Conservation (phyloP, 2,329 filamentous ascomycete genomes). For the Tolypocladium tropicale region DNA sequence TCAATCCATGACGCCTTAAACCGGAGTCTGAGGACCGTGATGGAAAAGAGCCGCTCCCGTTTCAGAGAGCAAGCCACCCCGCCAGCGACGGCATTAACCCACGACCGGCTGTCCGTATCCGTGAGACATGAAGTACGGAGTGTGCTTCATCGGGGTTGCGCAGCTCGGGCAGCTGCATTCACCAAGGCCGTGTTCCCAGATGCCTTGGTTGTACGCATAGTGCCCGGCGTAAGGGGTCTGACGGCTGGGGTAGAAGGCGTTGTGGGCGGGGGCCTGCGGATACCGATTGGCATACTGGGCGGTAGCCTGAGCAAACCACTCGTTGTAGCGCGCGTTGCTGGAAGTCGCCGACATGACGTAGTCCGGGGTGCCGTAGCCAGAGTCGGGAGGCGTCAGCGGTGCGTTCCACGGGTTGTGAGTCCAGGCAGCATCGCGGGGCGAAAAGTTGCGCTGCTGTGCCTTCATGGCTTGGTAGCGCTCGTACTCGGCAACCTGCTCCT, state of each 20-base stretch:
- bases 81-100: conserved; percentile 26
- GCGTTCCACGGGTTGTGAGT: conserved; percentile 34
- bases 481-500: conserved; percentile 45
- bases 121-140: conserved; percentile 37
- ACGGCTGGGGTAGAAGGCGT: conserved; percentile 29
- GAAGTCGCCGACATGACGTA: conserved; percentile 45
- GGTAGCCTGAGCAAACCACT: conserved; percentile 41
- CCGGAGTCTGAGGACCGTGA: background rate
- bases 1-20: conserved; percentile 7
- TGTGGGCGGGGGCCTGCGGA: conserved; percentile 30
- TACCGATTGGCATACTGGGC: conserved; percentile 34
- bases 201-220: conserved; percentile 34
- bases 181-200: conserved; percentile 40
- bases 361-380: conserved; percentile 51
- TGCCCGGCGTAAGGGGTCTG: conserved; percentile 29
- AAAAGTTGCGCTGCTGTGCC: conserved; percentile 28
- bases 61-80: background rate
- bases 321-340: conserved; percentile 44
- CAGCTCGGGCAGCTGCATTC: conserved; percentile 42
- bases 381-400: conserved; percentile 49
- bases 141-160: conserved; percentile 32
- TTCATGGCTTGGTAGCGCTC: conserved; percentile 38
- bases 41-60: background rate
- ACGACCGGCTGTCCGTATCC: conserved; percentile 45
- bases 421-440: conserved; percentile 34